Evolutionary conservation across 1,284 basidiomycete genomes (phyloP).

Genomic region (Fomes fomentarius): DNA sequence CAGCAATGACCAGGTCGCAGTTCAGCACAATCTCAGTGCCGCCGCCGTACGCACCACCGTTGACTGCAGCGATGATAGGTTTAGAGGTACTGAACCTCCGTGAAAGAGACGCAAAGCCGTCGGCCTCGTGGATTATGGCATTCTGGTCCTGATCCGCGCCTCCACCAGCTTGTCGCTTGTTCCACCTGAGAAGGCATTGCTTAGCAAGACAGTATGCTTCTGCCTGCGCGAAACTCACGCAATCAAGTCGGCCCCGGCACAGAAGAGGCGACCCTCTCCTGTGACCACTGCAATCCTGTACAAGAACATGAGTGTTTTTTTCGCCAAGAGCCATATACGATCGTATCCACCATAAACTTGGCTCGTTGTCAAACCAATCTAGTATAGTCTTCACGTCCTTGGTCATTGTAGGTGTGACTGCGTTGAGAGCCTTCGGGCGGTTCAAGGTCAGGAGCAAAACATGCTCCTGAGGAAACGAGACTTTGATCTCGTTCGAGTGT

Average conservation of each 20-base stretch:
- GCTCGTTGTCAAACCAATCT: conserved; percentile 80
- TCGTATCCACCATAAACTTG: conserved; percentile 61
- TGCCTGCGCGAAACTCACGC: conserved; percentile 47
- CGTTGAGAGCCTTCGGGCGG: conserved; percentile 73
- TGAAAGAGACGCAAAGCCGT: conserved; percentile 82
- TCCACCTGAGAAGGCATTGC: too few relatives aligned
- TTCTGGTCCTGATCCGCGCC: conserved; percentile 49
- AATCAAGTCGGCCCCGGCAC: conserved; percentile 81
- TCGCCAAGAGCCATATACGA: background rate
- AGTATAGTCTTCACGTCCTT: conserved; percentile 60
- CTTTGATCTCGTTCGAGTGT: conserved; percentile 58
- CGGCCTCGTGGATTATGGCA: conserved; percentile 39
- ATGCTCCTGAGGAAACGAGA: conserved; percentile 66
- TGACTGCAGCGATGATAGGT: conserved; percentile 84
- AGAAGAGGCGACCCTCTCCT: conserved; percentile 78
- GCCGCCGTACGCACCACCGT: conserved; percentile 81
- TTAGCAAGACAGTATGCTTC: background rate
- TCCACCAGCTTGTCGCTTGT: conserved; percentile 47
- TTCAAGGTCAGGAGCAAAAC: conserved; percentile 77
- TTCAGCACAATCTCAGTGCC: conserved; percentile 82
- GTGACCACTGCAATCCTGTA: conserved; percentile 78
- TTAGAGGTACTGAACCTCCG: conserved; percentile 67
- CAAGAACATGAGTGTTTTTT: background rate
- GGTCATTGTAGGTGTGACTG: conserved; percentile 66
- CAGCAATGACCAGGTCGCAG: conserved; percentile 83